Percentiles rank a stretch among this genome's conserved stretches.
These are phyloP conservation scores for Chaetomiaceae sp. DNA, from an alignment of 2,329 filamentous ascomycete species.

Conservation along the genomic window DNA sequence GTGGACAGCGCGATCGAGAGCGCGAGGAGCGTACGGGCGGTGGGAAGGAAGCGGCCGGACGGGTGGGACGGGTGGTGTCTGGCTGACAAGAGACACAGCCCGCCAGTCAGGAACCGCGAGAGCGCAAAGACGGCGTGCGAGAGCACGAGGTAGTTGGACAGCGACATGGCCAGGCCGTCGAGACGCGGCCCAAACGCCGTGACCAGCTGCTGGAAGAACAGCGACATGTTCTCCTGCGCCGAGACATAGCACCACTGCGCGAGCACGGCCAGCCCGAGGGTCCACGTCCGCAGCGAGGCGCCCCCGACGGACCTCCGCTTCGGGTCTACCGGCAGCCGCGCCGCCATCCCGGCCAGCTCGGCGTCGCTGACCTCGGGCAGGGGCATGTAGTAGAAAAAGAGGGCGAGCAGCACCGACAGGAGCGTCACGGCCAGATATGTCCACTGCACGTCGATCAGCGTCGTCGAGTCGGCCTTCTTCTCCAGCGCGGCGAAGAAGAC, in stretches of 20 bases:
- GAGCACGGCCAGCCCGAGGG: conserved; percentile 65
- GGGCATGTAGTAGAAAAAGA: conserved; percentile 66
- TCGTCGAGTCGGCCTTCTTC: conserved; percentile 33
- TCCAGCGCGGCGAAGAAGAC: conserved; percentile 62
- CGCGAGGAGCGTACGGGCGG: conserved; percentile 65
- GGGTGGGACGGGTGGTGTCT: conserved; percentile 33
- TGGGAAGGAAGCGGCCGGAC: conserved; percentile 46
- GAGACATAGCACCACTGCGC: conserved; percentile 78
- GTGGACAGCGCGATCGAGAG: conserved; percentile 59
- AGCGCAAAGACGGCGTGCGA: conserved; percentile 69
- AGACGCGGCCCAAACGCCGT: conserved; percentile 35
- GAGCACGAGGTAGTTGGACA: conserved; percentile 65
- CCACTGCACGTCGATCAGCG: conserved; percentile 74
- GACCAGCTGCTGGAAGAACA: conserved; percentile 55
- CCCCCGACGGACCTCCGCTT: conserved; percentile 46
- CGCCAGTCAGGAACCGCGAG: conserved; percentile 65
- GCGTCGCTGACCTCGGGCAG: conserved; percentile 57
- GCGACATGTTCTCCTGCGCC: conserved; percentile 62
- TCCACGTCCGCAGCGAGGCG: conserved; percentile 51
- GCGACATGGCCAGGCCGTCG: conserved; percentile 48
- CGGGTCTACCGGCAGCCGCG: conserved; percentile 47
- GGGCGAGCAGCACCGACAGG: conserved; percentile 65
- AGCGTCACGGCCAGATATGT: conserved; percentile 77
- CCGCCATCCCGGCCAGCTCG: conserved; percentile 48
- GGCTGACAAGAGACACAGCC: conserved; percentile 56